phyloP scores from a whole-genome alignment of 176 grass and related monocot species.

The Pharus latifolius region DNA sequence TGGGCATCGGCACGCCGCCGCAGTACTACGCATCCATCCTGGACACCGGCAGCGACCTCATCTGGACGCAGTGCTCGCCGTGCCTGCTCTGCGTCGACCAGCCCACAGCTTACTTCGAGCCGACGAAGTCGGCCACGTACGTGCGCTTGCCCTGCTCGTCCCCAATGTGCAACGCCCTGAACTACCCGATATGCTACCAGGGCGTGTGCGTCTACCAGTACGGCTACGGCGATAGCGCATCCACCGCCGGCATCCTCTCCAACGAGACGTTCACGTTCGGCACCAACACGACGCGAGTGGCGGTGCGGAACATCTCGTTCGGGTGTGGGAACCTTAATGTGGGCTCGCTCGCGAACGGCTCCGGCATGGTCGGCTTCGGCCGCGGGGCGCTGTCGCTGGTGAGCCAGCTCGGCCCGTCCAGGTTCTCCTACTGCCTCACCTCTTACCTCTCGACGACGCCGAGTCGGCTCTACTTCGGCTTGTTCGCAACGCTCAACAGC shows the following conservation, averaged over 20 bases:
- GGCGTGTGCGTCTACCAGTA: slow-evolving; percentile 50
- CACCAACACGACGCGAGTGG: slow-evolving; percentile 23
- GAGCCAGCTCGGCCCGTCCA: slow-evolving; percentile 46
- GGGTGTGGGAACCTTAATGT: slow-evolving; percentile 27
- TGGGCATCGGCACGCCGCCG: slow-evolving; percentile 38
- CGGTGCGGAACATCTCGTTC: not conserved
- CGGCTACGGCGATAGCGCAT: slow-evolving; percentile 44
- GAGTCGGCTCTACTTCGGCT: slow-evolving; percentile 46
- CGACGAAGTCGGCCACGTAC: not conserved
- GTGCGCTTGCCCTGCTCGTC: not conserved
- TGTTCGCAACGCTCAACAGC: not conserved
- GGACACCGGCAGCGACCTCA: slow-evolving; percentile 60
- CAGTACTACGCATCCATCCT: slow-evolving; percentile 14
- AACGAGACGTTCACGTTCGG: slow-evolving; percentile 64
- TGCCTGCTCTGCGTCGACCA: slow-evolving; percentile 60
- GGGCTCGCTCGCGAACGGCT: slow-evolving; percentile 39
- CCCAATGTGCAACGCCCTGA: not conserved
- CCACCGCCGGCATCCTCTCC: slow-evolving; percentile 29
- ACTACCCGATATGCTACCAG: slow-evolving; percentile 26
- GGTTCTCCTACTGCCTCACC: slow-evolving; percentile 79
- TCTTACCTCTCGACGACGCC: slow-evolving; percentile 8
- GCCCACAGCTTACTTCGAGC: slow-evolving; percentile 35
- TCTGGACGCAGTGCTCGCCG: slow-evolving; percentile 54
- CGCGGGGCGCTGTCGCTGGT: slow-evolving; percentile 41
- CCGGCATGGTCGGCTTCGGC: slow-evolving; percentile 62